A percentile compares a stretch with the other conserved stretches of the same genome.
Evolutionary conservation across 2,329 filamentous ascomycete genomes (phyloP).

Genomic region (Neophaeococcomyces aloes): DNA sequence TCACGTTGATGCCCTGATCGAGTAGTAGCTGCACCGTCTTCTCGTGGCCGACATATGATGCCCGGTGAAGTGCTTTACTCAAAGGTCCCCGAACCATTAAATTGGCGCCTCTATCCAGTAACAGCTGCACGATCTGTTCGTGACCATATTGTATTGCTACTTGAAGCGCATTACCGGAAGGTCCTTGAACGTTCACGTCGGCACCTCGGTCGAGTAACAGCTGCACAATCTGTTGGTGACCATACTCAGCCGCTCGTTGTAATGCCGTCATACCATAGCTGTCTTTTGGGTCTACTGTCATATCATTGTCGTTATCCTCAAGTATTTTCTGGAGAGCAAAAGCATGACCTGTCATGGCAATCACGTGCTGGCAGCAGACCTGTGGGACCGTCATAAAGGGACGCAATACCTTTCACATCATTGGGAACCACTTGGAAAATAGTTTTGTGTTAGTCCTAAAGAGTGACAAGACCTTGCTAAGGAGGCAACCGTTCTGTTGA

Average conservation of each 20-base stretch:
- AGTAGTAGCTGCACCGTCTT: constrained; percentile 7
- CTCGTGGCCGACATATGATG: neutral
- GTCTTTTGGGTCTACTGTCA: constrained; percentile 4
- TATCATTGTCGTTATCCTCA: neutral
- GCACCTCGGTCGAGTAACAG: constrained; percentile 6
- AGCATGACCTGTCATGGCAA: too few relatives aligned
- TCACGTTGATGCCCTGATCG: constrained; percentile 3
- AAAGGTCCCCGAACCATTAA: constrained; percentile 5
- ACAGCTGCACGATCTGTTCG: constrained; percentile 1
- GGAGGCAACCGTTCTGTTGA: too few relatives aligned
- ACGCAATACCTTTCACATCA: too few relatives aligned
- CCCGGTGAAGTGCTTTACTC: neutral
- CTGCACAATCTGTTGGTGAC: neutral
- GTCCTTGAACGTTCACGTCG: constrained; percentile 4
- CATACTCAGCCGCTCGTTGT: neutral
- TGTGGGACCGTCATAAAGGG: too few relatives aligned
- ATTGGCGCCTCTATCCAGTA: constrained; percentile 6
- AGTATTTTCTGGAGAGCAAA: too few relatives aligned
- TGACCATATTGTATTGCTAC: constrained; percentile 4
- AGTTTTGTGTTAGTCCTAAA: too few relatives aligned
- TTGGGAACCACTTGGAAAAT: too few relatives aligned
- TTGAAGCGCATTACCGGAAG: constrained; percentile 6
- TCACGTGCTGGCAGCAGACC: too few relatives aligned
- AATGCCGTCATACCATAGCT: constrained; percentile 8
- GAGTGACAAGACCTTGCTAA: too few relatives aligned